phyloP scores from a whole-genome alignment of 179 eudicot species.

The Actinidia arguta region DNA sequence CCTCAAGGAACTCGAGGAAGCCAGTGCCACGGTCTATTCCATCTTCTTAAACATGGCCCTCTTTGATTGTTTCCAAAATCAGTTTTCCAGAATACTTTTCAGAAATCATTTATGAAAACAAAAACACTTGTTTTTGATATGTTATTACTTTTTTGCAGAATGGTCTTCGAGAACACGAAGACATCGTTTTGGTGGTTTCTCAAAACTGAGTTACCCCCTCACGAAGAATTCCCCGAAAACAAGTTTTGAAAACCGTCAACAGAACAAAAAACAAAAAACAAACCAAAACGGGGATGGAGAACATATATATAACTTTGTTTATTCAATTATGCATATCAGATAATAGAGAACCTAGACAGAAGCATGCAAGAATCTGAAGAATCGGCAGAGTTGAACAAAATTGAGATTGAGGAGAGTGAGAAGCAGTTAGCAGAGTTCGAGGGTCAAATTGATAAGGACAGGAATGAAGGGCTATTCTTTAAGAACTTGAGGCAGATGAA shows the following conservation, averaged over 20 bases:
- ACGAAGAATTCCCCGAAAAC: too few species aligned
- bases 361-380: slow-evolving; percentile 95
- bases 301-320: slow-evolving; percentile 5
- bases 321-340: slow-evolving; percentile 52
- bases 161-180: too few species aligned
- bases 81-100: not conserved
- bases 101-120: too few species aligned
- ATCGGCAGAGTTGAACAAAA: slow-evolving; percentile 55
- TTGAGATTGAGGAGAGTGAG: slow-evolving; percentile 63
- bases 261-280: too few species aligned
- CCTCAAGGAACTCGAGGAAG: slow-evolving; percentile 79
- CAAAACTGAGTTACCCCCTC: too few species aligned
- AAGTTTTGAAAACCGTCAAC: too few species aligned
- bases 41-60: slow-evolving; percentile 5
- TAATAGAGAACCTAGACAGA: slow-evolving; percentile 85
- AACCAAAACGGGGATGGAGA: too few species aligned
- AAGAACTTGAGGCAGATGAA: slow-evolving; percentile 52
- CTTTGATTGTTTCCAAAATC: not conserved
- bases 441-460: slow-evolving; percentile 53
- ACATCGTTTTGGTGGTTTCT: too few species aligned
- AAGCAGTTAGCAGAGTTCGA: slow-evolving; percentile 70
- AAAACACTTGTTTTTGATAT: too few species aligned
- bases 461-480: slow-evolving; percentile 89
- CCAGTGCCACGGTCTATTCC: slow-evolving; percentile 75
- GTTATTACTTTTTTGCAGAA: too few species aligned